phyloP scores from a whole-genome alignment of 2,329 filamentous ascomycete genomes.

The Xylariaceae sp. region DNA sequence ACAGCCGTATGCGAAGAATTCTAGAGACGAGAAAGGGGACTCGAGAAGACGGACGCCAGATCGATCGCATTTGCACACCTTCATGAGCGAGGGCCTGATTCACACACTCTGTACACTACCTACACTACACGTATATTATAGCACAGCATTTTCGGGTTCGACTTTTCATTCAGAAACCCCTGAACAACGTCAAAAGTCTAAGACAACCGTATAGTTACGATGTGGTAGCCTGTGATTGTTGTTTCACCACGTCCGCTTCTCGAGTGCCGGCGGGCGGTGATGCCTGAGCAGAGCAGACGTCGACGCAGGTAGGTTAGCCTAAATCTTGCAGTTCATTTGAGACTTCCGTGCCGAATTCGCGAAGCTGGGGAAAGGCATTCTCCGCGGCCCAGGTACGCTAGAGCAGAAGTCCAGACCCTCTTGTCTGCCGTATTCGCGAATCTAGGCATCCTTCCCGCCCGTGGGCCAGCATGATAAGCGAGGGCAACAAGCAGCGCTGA shows the following conservation, averaged over 20 bases:
- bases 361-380: not conserved
- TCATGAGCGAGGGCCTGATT: not conserved
- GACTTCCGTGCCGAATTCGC: not conserved
- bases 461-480: not conserved
- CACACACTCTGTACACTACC: conserved; percentile 2
- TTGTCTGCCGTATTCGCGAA: not conserved
- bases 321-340: not conserved
- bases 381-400: too few species aligned
- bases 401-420: not conserved
- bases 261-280: not conserved
- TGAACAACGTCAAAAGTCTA: not conserved
- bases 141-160: not conserved
- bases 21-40: too few species aligned
- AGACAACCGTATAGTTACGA: not conserved
- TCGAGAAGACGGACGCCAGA: not conserved
- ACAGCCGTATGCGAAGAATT: too few species aligned
- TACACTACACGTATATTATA: not conserved
- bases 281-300: not conserved
- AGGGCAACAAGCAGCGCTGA: not conserved
- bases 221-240: not conserved
- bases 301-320: not conserved
- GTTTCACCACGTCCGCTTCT: conserved; percentile 1
- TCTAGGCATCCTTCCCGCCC: not conserved
- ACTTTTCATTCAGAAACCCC: not conserved
- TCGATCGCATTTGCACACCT: not conserved